Evolutionary conservation across 225 moss, liverwort and hornwort genomes (phyloP), one percentile per base, ranked within the genome.

Genomic region (Asterella californica): DNA sequence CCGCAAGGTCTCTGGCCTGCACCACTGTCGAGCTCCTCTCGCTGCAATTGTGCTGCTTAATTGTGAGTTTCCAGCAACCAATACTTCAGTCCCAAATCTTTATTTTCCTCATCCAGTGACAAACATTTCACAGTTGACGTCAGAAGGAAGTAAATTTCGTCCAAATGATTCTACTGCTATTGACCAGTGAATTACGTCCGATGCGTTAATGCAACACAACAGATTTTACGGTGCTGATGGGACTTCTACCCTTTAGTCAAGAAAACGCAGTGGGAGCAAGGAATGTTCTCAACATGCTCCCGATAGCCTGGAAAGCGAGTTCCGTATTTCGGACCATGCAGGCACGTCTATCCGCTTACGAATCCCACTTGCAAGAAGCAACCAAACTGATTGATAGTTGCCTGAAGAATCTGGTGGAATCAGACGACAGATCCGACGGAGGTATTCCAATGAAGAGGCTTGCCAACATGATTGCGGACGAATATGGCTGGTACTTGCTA

Each of bases 171-270:
- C 17, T 19, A 57, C 17, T 3, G 57, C 24, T 24, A 57, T 57
- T 57, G 57, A 64, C 64, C 64, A 14, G 27, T 27, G 12, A 29
- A 29, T 29, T 11, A 64, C 27, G 8, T 29, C 27, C 27, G 64
- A n/a, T n/a, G 27, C 27, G 42, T 64, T 24, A 32, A 64, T 64
- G 10, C 7, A 9, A 32, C 6, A 57, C 72, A 29, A 54, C 88
- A 95, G 95, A 96, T 86, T 91, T 92, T 81, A 92, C 90, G 25
- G 84, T 91, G 2, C 82, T 92, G 37, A 94, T 92, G 94, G 96
- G 89, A n/a, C 88, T 94, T 22, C 85, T 96, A 59, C 96, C 96
- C 80, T 90, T 85, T 27, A 83, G 86, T 33, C 83, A 80, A 78
- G 91, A 89, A 75, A 91, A 94, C 82, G 79, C 81, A 72, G 83